Conservation (phyloP, 176 grass and related monocot species). For the Cymbopogon citratus region DNA sequence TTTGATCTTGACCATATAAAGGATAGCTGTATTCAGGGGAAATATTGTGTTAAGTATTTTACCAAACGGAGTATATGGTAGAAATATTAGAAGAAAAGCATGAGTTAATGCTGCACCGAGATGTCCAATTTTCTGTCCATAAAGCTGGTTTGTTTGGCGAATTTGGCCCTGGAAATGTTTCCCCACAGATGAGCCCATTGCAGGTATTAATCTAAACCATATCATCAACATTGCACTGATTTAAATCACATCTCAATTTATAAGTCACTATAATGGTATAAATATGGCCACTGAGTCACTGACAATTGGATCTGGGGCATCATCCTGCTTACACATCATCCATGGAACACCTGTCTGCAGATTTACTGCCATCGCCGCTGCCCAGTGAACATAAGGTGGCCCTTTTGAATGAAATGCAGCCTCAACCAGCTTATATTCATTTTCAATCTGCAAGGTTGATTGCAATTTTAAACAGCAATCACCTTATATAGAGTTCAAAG, state of each 20-base stretch:
- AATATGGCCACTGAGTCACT: slow-evolving; percentile 8
- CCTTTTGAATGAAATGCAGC: slow-evolving; percentile 62
- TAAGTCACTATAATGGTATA: not conserved
- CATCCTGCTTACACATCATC: slow-evolving; percentile 96
- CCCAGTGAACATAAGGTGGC: slow-evolving; percentile 56
- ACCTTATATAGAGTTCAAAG: not conserved
- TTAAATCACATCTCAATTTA: slow-evolving; percentile 10
- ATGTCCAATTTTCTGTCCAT: slow-evolving; percentile 94
- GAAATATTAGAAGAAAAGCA: slow-evolving; percentile 7
- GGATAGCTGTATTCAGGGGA: slow-evolving; percentile 29
- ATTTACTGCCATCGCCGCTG: slow-evolving; percentile 60
- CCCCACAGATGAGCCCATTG: slow-evolving; percentile 74
- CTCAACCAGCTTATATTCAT: slow-evolving; percentile 80
- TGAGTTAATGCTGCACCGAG: slow-evolving; percentile 26
- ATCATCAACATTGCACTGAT: slow-evolving; percentile 23
- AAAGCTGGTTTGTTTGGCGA: slow-evolving; percentile 70
- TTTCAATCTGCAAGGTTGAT: slow-evolving; percentile 58
- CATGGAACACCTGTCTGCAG: slow-evolving; percentile 80
- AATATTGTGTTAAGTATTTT: slow-evolving; percentile 21
- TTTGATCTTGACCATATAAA: slow-evolving; percentile 64
- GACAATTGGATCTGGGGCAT: slow-evolving; percentile 87
- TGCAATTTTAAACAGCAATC: not conserved
- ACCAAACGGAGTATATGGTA: not conserved
- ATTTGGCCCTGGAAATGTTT: slow-evolving; percentile 82
- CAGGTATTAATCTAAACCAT: slow-evolving; percentile 81